Base-by-base conservation (phyloP, 805 yeast genomes). In the Zygosaccharomyces lentus region DNA sequence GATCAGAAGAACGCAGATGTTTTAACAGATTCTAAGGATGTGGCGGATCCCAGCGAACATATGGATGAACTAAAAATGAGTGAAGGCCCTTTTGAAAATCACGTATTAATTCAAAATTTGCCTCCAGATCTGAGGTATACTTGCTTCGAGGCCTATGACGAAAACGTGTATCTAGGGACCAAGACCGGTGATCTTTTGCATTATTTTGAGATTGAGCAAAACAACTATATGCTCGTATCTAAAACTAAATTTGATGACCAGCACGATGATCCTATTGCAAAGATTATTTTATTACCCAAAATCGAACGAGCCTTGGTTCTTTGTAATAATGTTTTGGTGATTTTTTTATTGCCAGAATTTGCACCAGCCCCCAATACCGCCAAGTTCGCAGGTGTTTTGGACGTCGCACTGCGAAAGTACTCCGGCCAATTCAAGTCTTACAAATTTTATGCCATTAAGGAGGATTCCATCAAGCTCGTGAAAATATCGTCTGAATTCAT, bases 301-400 rank as follows among this genome's bases (percentile, higher is more conserved):
- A 53, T 62, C 13, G 66, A 64, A 36, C 54, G 66, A 29, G 67
- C 67, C 6, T 47, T 62, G 39, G 59, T 65, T 2, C 46, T 61
- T 15, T 50, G 55, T 26, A 37, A 52, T 10, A 44, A 37, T 5
- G 34, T 47, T 19, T 16, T 65, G 21, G 52, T 57, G 6, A 40
- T 57, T 24, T 65, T 59, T 45, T 44, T 64, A 10, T 43, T 65
- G 36, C 69, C 69, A 5, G 69, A 65, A 40, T 62, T 64, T 52
- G 68, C 67, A 7, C 68, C 66, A 2, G 60, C 51, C 10, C 67
- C 67, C 2, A 61, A 62, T 44, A 46, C 53, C 7, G 27, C 26
- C 15, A 50, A 43, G 12, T 21, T 62, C 1, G 17, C 25, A 9
- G 50, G 50, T 13, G 50, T 63, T 1, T 47, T 46, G 27, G 64